Evolutionary conservation across 2,329 filamentous ascomycete genomes (phyloP).

Genomic region (Phoma herbarum): DNA sequence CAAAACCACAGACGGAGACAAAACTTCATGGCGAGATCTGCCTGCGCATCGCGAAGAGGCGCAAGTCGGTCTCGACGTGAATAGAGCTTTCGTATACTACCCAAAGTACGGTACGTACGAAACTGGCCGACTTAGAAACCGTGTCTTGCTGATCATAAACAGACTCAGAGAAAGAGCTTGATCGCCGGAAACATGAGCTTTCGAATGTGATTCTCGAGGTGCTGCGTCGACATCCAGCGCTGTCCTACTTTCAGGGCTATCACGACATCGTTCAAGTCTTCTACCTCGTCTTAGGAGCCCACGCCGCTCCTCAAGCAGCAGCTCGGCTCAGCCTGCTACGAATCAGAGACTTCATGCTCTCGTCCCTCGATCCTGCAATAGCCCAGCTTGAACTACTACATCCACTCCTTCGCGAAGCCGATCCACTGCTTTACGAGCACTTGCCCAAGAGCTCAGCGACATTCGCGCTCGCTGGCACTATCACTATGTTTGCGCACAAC

Average conservation of each 20-base stretch:
- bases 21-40: conserved; percentile 66
- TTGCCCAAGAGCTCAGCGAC: conserved; percentile 83
- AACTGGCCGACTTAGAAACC: neutral
- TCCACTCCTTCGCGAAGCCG: conserved; percentile 76
- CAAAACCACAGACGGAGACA: conserved; percentile 26
- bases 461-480: conserved; percentile 89
- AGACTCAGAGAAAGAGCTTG: conserved; percentile 73
- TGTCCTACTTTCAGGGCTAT: conserved; percentile 98
- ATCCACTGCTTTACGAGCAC: conserved; percentile 76
- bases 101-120: conserved; percentile 70
- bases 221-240: conserved; percentile 79
- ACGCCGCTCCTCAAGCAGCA: conserved; percentile 69
- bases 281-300: conserved; percentile 78
- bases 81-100: conserved; percentile 98
- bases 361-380: conserved; percentile 80
- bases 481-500: conserved; percentile 97
- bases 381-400: conserved; percentile 88
- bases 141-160: conserved; percentile 57
- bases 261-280: conserved; percentile 98
- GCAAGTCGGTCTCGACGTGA: conserved; percentile 90
- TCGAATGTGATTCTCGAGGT: conserved; percentile 82
- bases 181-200: conserved; percentile 76
- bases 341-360: conserved; percentile 98
- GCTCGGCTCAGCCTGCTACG: conserved; percentile 86
- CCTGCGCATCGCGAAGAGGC: conserved; percentile 85